phyloP scores from a whole-genome alignment of 2,329 filamentous ascomycete species.

The Arthrinium puccinioides region DNA sequence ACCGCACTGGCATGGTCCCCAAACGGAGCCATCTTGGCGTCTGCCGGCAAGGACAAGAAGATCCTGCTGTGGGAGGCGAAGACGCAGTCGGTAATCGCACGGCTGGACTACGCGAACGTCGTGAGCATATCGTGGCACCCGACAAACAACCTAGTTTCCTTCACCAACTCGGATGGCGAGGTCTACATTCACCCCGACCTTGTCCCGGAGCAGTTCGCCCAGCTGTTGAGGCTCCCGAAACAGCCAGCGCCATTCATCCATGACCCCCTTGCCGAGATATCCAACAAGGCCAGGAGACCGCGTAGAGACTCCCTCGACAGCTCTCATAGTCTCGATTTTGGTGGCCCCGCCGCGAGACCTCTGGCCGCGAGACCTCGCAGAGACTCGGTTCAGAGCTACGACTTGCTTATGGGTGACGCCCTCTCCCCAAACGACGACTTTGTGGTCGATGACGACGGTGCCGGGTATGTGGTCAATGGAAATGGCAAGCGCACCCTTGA shows the following conservation, averaged over 20 bases:
- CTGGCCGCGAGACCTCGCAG: conserved; percentile 45
- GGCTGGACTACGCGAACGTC: conserved; percentile 75
- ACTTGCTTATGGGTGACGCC: conserved; percentile 64
- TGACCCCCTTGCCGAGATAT: conserved; percentile 65
- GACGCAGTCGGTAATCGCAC: conserved; percentile 73
- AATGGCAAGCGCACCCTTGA: conserved; percentile 43
- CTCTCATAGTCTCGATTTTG: too few relatives aligned
- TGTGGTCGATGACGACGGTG: conserved; percentile 90
- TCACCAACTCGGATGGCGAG: conserved; percentile 88
- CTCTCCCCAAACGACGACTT: conserved; percentile 65
- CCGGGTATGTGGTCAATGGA: conserved; percentile 65
- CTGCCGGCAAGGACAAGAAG: conserved; percentile 60
- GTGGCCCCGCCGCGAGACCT: conserved; percentile 49
- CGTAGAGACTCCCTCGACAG: conserved; percentile 25
- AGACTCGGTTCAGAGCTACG: conserved; percentile 68
- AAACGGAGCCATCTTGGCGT: conserved; percentile 81
- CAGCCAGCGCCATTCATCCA: conserved; percentile 84
- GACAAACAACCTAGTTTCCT: conserved; percentile 78
- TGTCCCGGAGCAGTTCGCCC: conserved; percentile 49
- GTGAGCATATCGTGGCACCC: conserved; percentile 89
- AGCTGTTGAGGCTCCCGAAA: conserved; percentile 46
- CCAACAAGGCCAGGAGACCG: conserved; percentile 54
- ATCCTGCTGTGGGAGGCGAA: conserved; percentile 83
- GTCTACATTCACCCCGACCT: conserved; percentile 81
- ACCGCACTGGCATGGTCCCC: conserved; percentile 89